These are phyloP conservation scores for Cryptosporidium viatorum DNA, from an alignment of 169 alveolate genomes.

Conservation along the genomic window DNA sequence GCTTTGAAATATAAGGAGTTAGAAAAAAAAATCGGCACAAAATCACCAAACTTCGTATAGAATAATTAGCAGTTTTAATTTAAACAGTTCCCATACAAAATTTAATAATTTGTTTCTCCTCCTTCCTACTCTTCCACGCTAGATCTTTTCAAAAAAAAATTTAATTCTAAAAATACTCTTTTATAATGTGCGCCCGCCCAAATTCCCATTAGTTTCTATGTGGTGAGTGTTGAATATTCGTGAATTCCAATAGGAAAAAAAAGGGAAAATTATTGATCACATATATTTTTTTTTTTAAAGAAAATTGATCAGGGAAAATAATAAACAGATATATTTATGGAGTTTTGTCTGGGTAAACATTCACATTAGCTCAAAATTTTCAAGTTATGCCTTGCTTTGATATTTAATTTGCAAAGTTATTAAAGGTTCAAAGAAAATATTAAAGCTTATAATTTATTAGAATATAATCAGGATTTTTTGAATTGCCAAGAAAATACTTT, in stretches of 20 bases:
- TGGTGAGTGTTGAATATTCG: conserved; percentile 4
- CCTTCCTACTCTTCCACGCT: background rate
- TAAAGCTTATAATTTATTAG: too few relatives aligned
- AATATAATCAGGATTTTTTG: background rate
- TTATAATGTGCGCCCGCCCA: background rate
- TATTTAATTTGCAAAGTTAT: background rate
- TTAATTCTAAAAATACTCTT: background rate
- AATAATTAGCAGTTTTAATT: background rate
- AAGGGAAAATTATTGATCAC: too few relatives aligned
- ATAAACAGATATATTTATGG: background rate
- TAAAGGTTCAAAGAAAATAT: background rate
- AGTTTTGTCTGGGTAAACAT: background rate
- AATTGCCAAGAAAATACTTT: too few relatives aligned
- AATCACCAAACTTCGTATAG: background rate
- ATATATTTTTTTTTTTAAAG: background rate
- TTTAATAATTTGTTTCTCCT: background rate
- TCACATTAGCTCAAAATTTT: background rate
- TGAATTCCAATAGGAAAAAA: background rate
- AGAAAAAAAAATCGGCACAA: too few relatives aligned
- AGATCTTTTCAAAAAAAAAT: background rate
- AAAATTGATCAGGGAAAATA: background rate
- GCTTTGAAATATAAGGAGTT: background rate
- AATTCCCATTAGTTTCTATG: background rate
- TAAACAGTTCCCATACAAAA: background rate
- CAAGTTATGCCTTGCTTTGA: background rate